phyloP scores from a whole-genome alignment of 148 eudicot species.

The Talinum fruticosum region DNA sequence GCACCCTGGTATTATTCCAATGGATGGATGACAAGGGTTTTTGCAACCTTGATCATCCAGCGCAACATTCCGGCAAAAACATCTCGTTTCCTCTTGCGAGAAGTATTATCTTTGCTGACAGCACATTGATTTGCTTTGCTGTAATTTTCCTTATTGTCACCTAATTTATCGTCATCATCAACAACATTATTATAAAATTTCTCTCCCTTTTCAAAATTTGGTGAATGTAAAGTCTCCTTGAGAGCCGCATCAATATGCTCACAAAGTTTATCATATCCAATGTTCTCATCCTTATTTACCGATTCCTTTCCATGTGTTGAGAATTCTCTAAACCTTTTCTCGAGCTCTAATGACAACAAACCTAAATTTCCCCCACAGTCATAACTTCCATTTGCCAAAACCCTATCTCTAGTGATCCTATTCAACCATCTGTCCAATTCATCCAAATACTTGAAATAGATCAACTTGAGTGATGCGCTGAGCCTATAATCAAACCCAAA shows the following conservation, averaged over 20 bases:
- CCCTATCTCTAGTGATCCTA: constrained; percentile 33
- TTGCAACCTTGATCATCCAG: constrained; percentile 63
- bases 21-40: constrained; percentile 42
- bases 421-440: constrained; percentile 68
- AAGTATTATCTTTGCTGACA: constrained; percentile 20
- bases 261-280: constrained; percentile 23
- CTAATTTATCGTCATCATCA: constrained; percentile 36
- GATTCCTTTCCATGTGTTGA: constrained; percentile 14
- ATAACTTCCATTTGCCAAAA: constrained; percentile 32
- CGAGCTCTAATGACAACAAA: constrained; percentile 47
- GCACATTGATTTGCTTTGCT: constrained; percentile 14
- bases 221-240: constrained; percentile 20
- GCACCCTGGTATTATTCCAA: constrained; percentile 33
- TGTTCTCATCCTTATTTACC: constrained; percentile 21
- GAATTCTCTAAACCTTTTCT: constrained; percentile 39
- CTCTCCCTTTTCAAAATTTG: constrained; percentile 11
- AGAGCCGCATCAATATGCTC: constrained; percentile 23
- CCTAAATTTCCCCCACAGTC: constrained; percentile 53
- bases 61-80: constrained; percentile 44
- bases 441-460: constrained; percentile 61
- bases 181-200: constrained; percentile 18
- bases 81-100: constrained; percentile 63
- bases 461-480: constrained; percentile 45
- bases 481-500: constrained; percentile 40
- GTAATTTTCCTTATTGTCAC: constrained; percentile 8